phyloP scores from a whole-genome alignment of 805 yeast species.

The Lachancea kluyveri region DNA sequence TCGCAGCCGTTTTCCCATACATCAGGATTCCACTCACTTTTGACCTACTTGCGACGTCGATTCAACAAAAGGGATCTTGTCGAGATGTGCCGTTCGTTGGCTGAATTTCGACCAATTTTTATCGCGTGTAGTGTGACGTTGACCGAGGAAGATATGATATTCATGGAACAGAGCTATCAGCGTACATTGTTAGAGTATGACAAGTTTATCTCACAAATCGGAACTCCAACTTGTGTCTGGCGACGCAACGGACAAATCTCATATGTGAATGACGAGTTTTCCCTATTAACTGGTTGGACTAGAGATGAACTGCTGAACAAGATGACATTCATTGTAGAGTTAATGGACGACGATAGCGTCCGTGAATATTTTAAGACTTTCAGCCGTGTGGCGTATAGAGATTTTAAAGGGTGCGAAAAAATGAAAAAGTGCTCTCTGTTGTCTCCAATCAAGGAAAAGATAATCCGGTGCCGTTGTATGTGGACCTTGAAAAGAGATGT shows the following conservation, averaged over 20 bases:
- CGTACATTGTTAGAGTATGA: constrained; percentile 85
- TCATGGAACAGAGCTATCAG: constrained; percentile 95
- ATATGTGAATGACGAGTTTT: constrained; percentile 91
- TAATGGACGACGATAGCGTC: constrained; percentile 82
- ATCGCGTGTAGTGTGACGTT: constrained; percentile 86
- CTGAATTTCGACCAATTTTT: constrained; percentile 85
- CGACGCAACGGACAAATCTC: constrained; percentile 93
- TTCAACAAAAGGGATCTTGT: constrained; percentile 67
- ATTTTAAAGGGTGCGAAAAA: constrained; percentile 80
- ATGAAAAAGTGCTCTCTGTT: constrained; percentile 80
- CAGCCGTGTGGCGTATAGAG: constrained; percentile 82
- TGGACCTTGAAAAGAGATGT: constrained; percentile 95
- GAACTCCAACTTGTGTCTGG: constrained; percentile 96
- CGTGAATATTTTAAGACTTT: constrained; percentile 84
- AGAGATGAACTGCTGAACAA: constrained; percentile 59
- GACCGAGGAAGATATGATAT: constrained; percentile 85
- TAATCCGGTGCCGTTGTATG: constrained; percentile 69
- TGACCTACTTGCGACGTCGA: constrained; percentile 63
- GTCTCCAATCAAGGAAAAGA: constrained; percentile 45
- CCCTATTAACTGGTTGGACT: constrained; percentile 87
- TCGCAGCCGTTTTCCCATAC: constrained; percentile 80
- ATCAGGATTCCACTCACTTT: constrained; percentile 79
- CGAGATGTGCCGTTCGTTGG: constrained; percentile 80
- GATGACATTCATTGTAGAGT: constrained; percentile 66
- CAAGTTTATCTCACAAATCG: constrained; percentile 73